phyloP scores from a whole-genome alignment of 2,329 filamentous ascomycete species.

The Beauveria sp. region DNA sequence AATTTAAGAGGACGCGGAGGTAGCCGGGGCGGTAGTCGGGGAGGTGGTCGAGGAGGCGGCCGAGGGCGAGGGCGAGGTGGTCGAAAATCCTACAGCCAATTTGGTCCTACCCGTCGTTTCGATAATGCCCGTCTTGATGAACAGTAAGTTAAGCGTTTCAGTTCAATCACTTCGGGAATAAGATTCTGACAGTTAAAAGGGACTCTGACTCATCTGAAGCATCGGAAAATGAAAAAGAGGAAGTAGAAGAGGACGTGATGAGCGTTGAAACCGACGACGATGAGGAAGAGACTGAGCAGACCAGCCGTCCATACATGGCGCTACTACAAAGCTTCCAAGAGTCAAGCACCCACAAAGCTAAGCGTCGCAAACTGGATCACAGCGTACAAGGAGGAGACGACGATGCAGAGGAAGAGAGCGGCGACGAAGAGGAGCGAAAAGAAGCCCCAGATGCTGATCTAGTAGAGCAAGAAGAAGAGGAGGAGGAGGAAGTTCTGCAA shows the following conservation, averaged over 20 bases:
- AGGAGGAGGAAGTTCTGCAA: constrained; percentile 27
- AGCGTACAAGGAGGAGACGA: constrained; percentile 15
- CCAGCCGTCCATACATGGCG: constrained; percentile 45
- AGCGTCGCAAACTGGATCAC: constrained; percentile 48
- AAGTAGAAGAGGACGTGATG: constrained; percentile 29
- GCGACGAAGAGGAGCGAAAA: constrained; percentile 16
- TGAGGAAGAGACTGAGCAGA: constrained; percentile 37
- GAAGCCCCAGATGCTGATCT: constrained; percentile 31
- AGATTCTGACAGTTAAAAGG: not conserved
- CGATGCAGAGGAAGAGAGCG: constrained; percentile 5
- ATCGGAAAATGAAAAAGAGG: constrained; percentile 21
- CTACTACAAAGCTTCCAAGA: constrained; percentile 51
- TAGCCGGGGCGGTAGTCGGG: constrained; percentile 19
- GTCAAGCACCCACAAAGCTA: constrained; percentile 37
- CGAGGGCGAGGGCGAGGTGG: constrained; percentile 26
- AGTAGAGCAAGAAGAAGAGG: constrained; percentile 30
- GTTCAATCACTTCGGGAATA: not conserved
- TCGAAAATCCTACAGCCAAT: constrained; percentile 17
- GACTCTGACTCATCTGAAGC: constrained; percentile 16
- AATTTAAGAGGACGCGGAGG: constrained; percentile 26
- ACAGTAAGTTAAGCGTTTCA: constrained; percentile 21
- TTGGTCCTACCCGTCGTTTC: constrained; percentile 29
- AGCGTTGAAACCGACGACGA: constrained; percentile 35
- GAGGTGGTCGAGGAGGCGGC: constrained; percentile 19
- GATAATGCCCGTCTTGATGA: constrained; percentile 28